Evolutionary conservation across 768 basidiomycete species (phyloP).

Genomic region (Kwoniella dejecticola): DNA sequence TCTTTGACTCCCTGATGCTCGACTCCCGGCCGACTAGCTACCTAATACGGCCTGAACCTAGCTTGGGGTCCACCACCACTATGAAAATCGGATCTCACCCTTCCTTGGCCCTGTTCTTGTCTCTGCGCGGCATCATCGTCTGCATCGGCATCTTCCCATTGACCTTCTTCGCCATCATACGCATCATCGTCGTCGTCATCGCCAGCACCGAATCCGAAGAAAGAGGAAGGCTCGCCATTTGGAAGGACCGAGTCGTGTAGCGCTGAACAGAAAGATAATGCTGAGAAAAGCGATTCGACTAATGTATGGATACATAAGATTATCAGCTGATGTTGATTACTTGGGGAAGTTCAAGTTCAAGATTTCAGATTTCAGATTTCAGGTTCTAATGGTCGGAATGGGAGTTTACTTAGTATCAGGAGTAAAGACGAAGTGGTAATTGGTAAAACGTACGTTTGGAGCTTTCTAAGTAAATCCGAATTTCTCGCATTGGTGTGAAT

Average conservation of each 20-base stretch:
- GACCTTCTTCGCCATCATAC: constrained; percentile 26
- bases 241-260: constrained; percentile 41
- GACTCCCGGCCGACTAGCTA: background rate
- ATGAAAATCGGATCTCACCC: constrained; percentile 52
- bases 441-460: constrained; percentile 31
- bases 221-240: constrained; percentile 39
- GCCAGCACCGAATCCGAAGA: constrained; percentile 37
- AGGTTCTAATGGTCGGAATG: no score
- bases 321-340: background rate
- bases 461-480: constrained; percentile 68
- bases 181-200: constrained; percentile 31
- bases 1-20: background rate
- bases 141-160: constrained; percentile 29
- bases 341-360: no score
- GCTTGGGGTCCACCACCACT: constrained; percentile 49
- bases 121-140: no score
- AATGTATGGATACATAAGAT: background rate
- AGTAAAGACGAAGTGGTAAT: background rate
- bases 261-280: constrained; percentile 46
- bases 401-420: no score
- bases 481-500: constrained; percentile 70
- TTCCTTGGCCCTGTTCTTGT: constrained; percentile 29
- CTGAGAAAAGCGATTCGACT: constrained; percentile 47
- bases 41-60: constrained; percentile 45
- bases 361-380: no score